Evolutionary conservation across 2,329 filamentous ascomycete genomes (phyloP), one percentile per base, ranked within the genome.

Genomic region (Leptodontidium sp.): DNA sequence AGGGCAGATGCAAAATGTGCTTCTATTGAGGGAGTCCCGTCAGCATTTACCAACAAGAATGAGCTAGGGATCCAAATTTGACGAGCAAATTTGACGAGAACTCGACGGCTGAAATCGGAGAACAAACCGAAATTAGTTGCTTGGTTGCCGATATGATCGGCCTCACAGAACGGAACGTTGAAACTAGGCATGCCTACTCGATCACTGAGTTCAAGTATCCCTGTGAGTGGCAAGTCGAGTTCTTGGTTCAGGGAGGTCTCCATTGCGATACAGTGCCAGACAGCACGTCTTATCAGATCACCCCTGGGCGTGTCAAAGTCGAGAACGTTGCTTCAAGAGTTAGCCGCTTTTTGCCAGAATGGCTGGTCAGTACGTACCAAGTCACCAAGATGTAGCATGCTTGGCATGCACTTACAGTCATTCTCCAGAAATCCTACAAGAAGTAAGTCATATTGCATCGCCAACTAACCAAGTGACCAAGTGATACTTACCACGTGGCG

Each of bases 1-100:
- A 90, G 85, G 73, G 89, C 87, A 0, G 87, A 88, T 2, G 86
- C 82, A 75, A 88, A 89, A 72, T 90, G 83, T 68, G 87, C 84
- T 70, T 87, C 84, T 64, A 38, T 15, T 15, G 24, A 40, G 17
- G 2, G 4, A 9, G 21, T 14, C 8, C 14, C 15, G 35, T 64
- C 35, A 64, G 50, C 12, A 12, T 62, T 12, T 8, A 24, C 7
- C 24, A 9, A 4, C 15, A 2, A 21, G 29, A 9, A 24, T 29
- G 12, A 17, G 35, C 17, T 24, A 24, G 21, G 14, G 17, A 26
- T 17, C 8, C 15, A 15, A 57, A 29, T 15, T 32, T 6, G 29
- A 32, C 29, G 6, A 32, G 21, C 21, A 32, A 32, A 32, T 32
- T 32, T 14, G 12, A 24, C 1, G 3, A 47, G 58, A 15, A 38